phyloP scores from a whole-genome alignment of 2,329 filamentous ascomycete species.

The Colletotrichum spinosum region DNA sequence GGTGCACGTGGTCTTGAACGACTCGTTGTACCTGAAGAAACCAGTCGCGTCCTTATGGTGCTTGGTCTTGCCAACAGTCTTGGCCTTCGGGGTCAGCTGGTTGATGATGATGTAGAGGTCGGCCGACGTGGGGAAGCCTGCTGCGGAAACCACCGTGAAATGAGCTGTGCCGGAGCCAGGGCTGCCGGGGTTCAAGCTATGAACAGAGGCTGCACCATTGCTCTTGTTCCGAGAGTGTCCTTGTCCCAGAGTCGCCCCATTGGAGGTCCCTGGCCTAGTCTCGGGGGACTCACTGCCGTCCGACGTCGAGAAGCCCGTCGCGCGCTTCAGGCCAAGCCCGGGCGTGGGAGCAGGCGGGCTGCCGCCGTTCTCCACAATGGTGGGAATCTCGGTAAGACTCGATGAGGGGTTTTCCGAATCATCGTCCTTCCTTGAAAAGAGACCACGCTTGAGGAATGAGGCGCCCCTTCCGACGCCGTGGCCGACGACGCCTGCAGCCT shows the following conservation, averaged over 20 bases:
- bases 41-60: constrained; percentile 81
- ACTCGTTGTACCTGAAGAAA: constrained; percentile 78
- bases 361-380: constrained; percentile 56
- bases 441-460: constrained; percentile 87
- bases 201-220: constrained; percentile 73
- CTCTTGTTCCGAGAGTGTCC: constrained; percentile 62
- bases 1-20: constrained; percentile 80
- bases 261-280: constrained; percentile 49
- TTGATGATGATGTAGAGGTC: constrained; percentile 84
- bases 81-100: constrained; percentile 75
- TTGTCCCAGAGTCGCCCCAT: constrained; percentile 50
- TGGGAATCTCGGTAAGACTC: constrained; percentile 50
- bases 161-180: constrained; percentile 79
- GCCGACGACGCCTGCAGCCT: constrained; percentile 79
- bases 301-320: constrained; percentile 49
- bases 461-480: constrained; percentile 90
- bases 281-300: constrained; percentile 38
- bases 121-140: constrained; percentile 79
- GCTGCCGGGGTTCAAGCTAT: constrained; percentile 70
- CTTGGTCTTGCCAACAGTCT: constrained; percentile 92
- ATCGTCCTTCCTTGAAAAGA: constrained; percentile 78
- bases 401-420: constrained; percentile 57
- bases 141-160: constrained; percentile 83
- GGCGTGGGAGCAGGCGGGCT: constrained; percentile 46
- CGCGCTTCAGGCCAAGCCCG: constrained; percentile 53